Evolutionary conservation across 2,329 filamentous ascomycete species (phyloP).

Genomic region (Cryphonectria naterciae): DNA sequence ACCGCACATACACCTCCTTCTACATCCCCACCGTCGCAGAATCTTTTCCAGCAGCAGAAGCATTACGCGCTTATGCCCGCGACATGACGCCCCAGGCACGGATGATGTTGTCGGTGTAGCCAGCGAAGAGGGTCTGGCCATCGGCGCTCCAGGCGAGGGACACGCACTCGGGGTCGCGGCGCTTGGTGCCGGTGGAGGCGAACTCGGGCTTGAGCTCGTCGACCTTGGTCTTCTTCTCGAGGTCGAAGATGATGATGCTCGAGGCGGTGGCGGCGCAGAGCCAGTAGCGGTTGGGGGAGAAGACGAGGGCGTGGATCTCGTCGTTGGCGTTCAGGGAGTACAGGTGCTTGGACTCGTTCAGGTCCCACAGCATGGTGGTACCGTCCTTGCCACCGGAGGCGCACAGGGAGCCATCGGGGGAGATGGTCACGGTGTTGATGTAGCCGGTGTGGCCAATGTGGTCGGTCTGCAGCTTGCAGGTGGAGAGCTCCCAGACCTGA

Average conservation of each 20-base stretch:
- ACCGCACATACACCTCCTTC: constrained; percentile 26
- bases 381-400: constrained; percentile 99
- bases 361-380: constrained; percentile 99
- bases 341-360: constrained; percentile 99
- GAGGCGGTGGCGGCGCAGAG: constrained; percentile 96
- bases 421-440: constrained; percentile 99
- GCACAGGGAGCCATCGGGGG: constrained; percentile 97
- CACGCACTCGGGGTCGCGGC: constrained; percentile 97
- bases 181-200: constrained; percentile 86
- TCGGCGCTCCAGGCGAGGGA: constrained; percentile 97
- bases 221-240: constrained; percentile 99
- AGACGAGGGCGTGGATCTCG: constrained; percentile 99
- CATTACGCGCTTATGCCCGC: constrained; percentile 65
- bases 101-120: constrained; percentile 99
- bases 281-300: constrained; percentile 99
- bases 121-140: constrained; percentile 98
- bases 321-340: constrained; percentile 99
- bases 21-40: constrained; percentile 12
- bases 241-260: constrained; percentile 99
- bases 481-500: constrained; percentile 99
- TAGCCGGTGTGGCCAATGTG: constrained; percentile 99
- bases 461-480: constrained; percentile 99
- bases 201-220: constrained; percentile 99
- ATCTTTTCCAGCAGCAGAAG: constrained; percentile 18
- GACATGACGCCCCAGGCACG: constrained; percentile 98